Conservation (phyloP, 2,329 filamentous ascomycete species). For the Didymella sp. region DNA sequence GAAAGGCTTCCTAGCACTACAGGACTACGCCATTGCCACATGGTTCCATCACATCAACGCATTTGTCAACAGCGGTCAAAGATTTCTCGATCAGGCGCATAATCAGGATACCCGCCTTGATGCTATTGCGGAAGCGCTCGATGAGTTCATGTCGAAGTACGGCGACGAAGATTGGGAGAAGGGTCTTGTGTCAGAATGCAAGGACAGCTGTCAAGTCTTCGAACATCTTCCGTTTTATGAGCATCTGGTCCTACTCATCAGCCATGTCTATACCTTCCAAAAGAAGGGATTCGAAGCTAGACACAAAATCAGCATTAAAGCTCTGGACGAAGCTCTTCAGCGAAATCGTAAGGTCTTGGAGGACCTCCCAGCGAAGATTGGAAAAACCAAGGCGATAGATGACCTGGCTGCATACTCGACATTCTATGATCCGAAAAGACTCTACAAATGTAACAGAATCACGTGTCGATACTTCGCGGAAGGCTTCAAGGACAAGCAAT, state of each 20-base stretch:
- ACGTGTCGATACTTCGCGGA: conserved; percentile 55
- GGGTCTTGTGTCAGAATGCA: conserved; percentile 24
- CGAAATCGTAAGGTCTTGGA: conserved; percentile 45
- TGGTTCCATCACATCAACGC: conserved; percentile 42
- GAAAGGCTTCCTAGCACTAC: conserved; percentile 34
- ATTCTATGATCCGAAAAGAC: conserved; percentile 15
- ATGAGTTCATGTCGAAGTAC: conserved; percentile 31
- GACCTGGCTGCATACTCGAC: conserved; percentile 6
- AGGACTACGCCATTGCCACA: conserved; percentile 42
- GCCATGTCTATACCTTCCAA: conserved; percentile 41
- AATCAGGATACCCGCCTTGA: conserved; percentile 12
- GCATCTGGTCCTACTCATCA: conserved; percentile 34
- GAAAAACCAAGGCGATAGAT: background rate
- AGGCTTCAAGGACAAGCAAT: conserved; percentile 47
- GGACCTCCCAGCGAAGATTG: conserved; percentile 23
- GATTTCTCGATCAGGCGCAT: conserved; percentile 23
- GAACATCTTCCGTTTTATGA: conserved; percentile 27
- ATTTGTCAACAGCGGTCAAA: conserved; percentile 28
- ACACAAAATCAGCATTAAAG: conserved; percentile 42
- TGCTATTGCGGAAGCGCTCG: conserved; percentile 22
- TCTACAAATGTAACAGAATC: conserved; percentile 54
- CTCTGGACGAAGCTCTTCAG: conserved; percentile 33
- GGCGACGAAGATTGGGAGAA: conserved; percentile 27
- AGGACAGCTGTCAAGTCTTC: conserved; percentile 23
- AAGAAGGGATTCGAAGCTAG: conserved; percentile 40